Conservation (phyloP, 164 flowering plant species). For the Magnolia changhungtana region DNA sequence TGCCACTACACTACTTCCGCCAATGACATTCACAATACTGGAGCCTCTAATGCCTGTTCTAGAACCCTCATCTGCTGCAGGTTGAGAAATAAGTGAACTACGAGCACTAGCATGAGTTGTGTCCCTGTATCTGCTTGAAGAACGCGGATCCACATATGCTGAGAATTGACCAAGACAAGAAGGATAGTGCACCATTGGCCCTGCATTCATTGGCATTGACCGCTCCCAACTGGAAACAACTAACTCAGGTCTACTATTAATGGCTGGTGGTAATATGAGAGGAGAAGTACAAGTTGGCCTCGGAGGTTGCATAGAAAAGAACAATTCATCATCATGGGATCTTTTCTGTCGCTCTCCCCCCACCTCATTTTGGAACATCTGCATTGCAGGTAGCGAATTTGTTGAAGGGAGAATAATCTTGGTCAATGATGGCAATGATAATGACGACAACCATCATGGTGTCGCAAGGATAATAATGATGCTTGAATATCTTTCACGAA, state of each 20-base stretch:
- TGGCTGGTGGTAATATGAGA: conserved; percentile 37
- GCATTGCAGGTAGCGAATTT: conserved; percentile 8
- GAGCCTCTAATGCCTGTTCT: conserved; percentile 93
- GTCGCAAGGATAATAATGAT: not conserved
- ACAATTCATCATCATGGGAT: conserved; percentile 46
- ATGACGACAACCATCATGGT: not conserved
- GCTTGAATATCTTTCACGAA: not conserved
- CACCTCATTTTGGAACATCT: conserved; percentile 55
- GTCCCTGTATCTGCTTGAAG: conserved; percentile 50
- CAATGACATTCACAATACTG: conserved; percentile 49
- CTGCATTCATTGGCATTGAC: conserved; percentile 36
- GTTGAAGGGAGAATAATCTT: not conserved
- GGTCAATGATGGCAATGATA: not conserved
- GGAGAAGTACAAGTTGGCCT: conserved; percentile 43
- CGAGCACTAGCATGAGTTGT: conserved; percentile 26
- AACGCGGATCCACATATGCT: conserved; percentile 42
- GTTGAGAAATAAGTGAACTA: conserved; percentile 53
- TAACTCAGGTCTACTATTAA: conserved; percentile 39
- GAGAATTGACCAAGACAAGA: conserved; percentile 43
- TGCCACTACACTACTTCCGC: conserved; percentile 18
- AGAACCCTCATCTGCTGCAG: conserved; percentile 98
- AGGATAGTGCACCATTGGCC: conserved; percentile 38
- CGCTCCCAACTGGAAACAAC: conserved; percentile 55
- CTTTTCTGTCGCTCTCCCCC: conserved; percentile 57
- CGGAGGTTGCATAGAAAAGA: conserved; percentile 43